phyloP scores from a whole-genome alignment of 2,329 filamentous ascomycete species.

The Akanthomyces uredinophilus region DNA sequence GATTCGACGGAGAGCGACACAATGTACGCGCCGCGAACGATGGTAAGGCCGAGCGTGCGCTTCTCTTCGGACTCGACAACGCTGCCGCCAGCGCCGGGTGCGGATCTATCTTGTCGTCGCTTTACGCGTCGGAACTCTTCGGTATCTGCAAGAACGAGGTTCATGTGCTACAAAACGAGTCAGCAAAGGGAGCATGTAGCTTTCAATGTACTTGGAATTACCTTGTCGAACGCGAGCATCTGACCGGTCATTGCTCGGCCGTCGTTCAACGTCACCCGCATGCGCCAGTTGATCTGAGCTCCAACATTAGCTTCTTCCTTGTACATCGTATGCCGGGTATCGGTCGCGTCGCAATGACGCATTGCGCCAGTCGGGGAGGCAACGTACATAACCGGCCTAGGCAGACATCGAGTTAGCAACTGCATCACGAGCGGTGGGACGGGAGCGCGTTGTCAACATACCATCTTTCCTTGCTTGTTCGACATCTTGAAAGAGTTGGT shows the following conservation, averaged over 20 bases:
- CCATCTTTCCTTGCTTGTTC: conserved; percentile 99
- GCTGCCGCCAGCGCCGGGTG: conserved; percentile 50
- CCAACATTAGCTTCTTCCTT: background rate
- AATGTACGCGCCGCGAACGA: conserved; percentile 90
- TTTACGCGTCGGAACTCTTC: conserved; percentile 95
- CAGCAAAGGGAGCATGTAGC: conserved; percentile 10
- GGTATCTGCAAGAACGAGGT: conserved; percentile 95
- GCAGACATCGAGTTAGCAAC: conserved; percentile 53
- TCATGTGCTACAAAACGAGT: conserved; percentile 73
- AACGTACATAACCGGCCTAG: conserved; percentile 67
- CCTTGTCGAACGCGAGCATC: conserved; percentile 98
- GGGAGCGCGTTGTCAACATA: conserved; percentile 48
- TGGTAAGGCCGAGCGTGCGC: conserved; percentile 90
- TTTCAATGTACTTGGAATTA: conserved; percentile 32
- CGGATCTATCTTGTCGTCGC: conserved; percentile 71
- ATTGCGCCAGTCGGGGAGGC: conserved; percentile 9
- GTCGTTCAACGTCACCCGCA: conserved; percentile 94
- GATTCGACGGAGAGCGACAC: conserved; percentile 94
- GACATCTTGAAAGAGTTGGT: conserved; percentile 29
- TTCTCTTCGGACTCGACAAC: conserved; percentile 91
- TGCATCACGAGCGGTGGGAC: conserved; percentile 44
- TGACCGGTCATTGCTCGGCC: conserved; percentile 94
- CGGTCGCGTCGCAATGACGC: conserved; percentile 13
- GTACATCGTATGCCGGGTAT: background rate
- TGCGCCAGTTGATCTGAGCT: conserved; percentile 95